Evolutionary conservation across 306 rosid species (phyloP).

Genomic region (Vigna radiata): DNA sequence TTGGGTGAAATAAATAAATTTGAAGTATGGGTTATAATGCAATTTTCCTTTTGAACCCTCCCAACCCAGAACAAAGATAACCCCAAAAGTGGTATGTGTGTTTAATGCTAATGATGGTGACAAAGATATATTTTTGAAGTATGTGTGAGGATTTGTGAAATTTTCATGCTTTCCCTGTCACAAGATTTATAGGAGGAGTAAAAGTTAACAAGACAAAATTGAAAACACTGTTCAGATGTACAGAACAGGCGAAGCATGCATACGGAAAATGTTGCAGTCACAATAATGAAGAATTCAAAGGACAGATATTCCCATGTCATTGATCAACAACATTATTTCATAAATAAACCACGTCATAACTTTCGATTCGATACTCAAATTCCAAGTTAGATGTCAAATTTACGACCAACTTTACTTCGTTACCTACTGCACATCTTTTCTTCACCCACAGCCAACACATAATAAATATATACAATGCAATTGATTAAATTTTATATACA

Average conservation of each 20-base stretch:
- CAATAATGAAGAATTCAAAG: slow-evolving; percentile 19
- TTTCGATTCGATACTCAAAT: slow-evolving; percentile 1
- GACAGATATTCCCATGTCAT: slow-evolving; percentile 42
- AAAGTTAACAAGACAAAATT: slow-evolving; percentile 42
- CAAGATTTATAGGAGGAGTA: background rate
- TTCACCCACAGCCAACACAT: background rate
- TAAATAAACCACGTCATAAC: background rate
- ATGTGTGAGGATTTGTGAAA: background rate
- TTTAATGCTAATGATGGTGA: background rate
- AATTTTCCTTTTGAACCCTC: background rate
- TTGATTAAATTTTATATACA: too few species aligned
- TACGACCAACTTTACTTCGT: slow-evolving; percentile 24
- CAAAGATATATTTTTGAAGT: background rate
- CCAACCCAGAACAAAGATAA: background rate
- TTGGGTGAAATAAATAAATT: background rate
- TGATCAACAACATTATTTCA: background rate
- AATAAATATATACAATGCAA: too few species aligned
- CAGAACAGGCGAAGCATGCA: slow-evolving; percentile 48
- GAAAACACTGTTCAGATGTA: slow-evolving; percentile 46
- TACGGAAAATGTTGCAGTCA: slow-evolving; percentile 37
- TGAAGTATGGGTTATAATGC: background rate
- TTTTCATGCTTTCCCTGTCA: slow-evolving; percentile 8
- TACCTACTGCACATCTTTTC: slow-evolving; percentile 2
- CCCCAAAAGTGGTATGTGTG: background rate
- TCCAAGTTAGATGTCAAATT: slow-evolving; percentile 24